phyloP scores from a whole-genome alignment of 768 basidiomycete species.

The Russula virescens region DNA sequence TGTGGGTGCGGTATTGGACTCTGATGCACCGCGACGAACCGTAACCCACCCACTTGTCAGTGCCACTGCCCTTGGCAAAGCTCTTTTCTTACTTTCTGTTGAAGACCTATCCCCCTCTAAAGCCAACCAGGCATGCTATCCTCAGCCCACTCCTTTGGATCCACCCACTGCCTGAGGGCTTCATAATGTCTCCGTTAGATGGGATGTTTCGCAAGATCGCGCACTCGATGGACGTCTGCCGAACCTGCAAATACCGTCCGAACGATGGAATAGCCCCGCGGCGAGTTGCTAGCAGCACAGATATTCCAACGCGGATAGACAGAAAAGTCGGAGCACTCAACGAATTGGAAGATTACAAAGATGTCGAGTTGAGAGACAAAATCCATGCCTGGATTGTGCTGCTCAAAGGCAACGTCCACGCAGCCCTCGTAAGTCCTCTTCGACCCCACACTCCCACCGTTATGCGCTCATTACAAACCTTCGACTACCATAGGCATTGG shows the following conservation, averaged over 20 bases:
- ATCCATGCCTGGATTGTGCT: slow-evolving; percentile 78
- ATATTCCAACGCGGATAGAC: slow-evolving; percentile 74
- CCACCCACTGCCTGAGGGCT: slow-evolving; percentile 56
- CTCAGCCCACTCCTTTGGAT: slow-evolving; percentile 60
- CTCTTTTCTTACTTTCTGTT: slow-evolving; percentile 26
- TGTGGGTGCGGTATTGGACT: too few species aligned
- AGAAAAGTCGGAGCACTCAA: slow-evolving; percentile 38
- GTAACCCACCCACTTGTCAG: too few species aligned
- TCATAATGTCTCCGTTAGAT: slow-evolving; percentile 47
- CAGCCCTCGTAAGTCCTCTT: slow-evolving; percentile 50
- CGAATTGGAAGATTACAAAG: slow-evolving; percentile 61
- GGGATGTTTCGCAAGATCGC: slow-evolving; percentile 65
- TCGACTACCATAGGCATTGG: slow-evolving; percentile 36
- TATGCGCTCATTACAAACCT: slow-evolving; percentile 7
- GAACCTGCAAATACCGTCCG: slow-evolving; percentile 54
- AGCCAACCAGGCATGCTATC: slow-evolving; percentile 18
- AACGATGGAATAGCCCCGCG: slow-evolving; percentile 31
- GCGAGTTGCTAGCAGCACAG: slow-evolving; percentile 53
- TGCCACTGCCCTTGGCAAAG: slow-evolving; percentile 17
- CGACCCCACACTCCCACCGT: background rate
- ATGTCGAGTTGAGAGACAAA: slow-evolving; percentile 57
- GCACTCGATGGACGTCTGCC: slow-evolving; percentile 65
- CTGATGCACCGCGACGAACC: too few species aligned
- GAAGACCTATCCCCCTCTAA: slow-evolving; percentile 24
- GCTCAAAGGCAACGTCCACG: slow-evolving; percentile 71